Percentiles rank a stretch among this genome's conserved stretches.
phyloP scores from a whole-genome alignment of 306 rosid species.

The Astragalus glycyphyllos region DNA sequence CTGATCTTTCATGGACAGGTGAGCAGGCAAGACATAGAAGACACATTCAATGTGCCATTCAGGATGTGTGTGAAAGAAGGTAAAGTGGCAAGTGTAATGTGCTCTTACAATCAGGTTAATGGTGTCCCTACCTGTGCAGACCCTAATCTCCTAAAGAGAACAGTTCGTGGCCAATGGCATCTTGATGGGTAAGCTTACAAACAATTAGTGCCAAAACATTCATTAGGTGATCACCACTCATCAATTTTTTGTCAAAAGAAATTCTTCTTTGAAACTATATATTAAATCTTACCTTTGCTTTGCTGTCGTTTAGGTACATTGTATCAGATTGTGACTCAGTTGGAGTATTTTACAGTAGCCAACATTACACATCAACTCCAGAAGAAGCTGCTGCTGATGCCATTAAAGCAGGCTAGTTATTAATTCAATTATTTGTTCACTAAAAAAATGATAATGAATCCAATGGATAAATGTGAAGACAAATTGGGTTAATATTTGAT shows the following conservation, averaged over 20 bases:
- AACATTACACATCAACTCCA: conserved; percentile 81
- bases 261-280: neutral
- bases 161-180: conserved; percentile 73
- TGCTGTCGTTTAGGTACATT: conserved; percentile 58
- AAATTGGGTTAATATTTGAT: neutral
- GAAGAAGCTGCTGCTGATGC: conserved; percentile 93
- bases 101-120: conserved; percentile 88
- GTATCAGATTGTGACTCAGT: conserved; percentile 92
- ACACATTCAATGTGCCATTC: conserved; percentile 84
- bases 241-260: too few species aligned
- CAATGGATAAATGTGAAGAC: neutral
- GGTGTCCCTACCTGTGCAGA: conserved; percentile 94
- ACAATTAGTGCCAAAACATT: neutral
- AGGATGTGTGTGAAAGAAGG: conserved; percentile 87
- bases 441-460: too few species aligned
- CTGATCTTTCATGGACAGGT: conserved; percentile 49
- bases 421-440: neutral
- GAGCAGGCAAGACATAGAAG: conserved; percentile 81
- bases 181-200: conserved; percentile 63
- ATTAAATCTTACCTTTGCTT: neutral
- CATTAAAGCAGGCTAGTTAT: conserved; percentile 70
- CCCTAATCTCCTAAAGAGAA: conserved; percentile 66
- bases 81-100: conserved; percentile 86
- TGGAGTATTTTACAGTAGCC: conserved; percentile 68
- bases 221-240: neutral